Percentiles rank a stretch among this genome's conserved stretches.
These are phyloP conservation scores for Xylaria longipes DNA, from an alignment of 495 filamentous ascomycete species.

Conservation along the genomic window DNA sequence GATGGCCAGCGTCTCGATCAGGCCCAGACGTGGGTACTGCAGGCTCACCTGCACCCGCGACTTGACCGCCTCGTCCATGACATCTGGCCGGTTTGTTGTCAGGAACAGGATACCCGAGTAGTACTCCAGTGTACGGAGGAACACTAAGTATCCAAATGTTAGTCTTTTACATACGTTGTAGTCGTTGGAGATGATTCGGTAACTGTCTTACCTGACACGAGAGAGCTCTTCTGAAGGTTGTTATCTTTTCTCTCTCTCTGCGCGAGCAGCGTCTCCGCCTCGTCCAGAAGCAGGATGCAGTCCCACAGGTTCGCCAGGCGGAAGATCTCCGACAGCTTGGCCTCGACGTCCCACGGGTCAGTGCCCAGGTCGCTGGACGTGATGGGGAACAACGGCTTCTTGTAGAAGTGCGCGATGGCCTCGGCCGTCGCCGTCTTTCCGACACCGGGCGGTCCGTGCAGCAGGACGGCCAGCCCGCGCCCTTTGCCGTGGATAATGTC, in stretches of 20 bases:
- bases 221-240: constrained; percentile 33
- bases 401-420: constrained; percentile 54
- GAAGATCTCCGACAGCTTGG: constrained; percentile 55
- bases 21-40: constrained; percentile 32
- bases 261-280: constrained; percentile 59
- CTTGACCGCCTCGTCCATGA: constrained; percentile 57
- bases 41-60: constrained; percentile 33
- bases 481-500: constrained; percentile 63
- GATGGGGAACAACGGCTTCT: constrained; percentile 60
- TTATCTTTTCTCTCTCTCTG: constrained; percentile 52
- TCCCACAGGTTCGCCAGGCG: constrained; percentile 61
- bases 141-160: constrained; percentile 31
- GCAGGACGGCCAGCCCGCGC: constrained; percentile 57
- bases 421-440: constrained; percentile 69
- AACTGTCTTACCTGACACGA: constrained; percentile 20
- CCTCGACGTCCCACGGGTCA: constrained; percentile 45
- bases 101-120: constrained; percentile 65
- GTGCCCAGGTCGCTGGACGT: constrained; percentile 63
- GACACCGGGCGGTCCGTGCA: constrained; percentile 63
- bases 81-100: constrained; percentile 62
- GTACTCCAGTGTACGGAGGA: constrained; percentile 64
- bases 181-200: background rate
- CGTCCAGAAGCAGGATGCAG: constrained; percentile 61
- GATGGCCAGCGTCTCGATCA: constrained; percentile 38
- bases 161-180: background rate